phyloP scores from a whole-genome alignment of 208 protist genomes.

The Lotmaria passim region DNA sequence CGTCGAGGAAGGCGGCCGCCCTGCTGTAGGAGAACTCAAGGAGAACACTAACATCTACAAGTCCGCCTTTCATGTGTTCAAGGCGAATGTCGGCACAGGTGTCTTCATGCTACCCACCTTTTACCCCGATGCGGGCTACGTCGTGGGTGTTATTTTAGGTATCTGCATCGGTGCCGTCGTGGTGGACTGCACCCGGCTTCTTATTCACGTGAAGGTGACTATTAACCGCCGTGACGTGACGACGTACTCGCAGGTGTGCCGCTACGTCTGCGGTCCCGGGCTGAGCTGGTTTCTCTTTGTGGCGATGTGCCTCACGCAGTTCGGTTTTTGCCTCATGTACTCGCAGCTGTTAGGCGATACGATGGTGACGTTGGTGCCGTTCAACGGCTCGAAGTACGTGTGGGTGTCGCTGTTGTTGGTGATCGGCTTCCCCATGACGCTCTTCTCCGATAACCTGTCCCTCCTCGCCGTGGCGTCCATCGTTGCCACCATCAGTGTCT shows the following conservation, averaged over 20 bases:
- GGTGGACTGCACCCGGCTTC: conserved; percentile 75
- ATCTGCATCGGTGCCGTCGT: conserved; percentile 56
- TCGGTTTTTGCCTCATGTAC: conserved; percentile 89
- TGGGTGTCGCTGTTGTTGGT: conserved; percentile 56
- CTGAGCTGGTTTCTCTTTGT: conserved; percentile 65
- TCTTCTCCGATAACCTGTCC: conserved; percentile 66
- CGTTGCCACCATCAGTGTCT: conserved; percentile 67
- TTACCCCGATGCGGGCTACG: conserved; percentile 79
- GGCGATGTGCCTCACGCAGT: conserved; percentile 81
- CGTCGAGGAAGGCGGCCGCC: conserved; percentile 22
- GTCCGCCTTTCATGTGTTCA: conserved; percentile 87
- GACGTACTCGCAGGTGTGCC: conserved; percentile 77
- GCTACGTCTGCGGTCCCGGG: conserved; percentile 57
- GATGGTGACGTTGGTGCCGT: conserved; percentile 49
- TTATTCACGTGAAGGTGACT: conserved; percentile 64
- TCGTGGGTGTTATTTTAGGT: conserved; percentile 47
- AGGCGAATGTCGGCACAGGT: conserved; percentile 86
- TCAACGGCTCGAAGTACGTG: conserved; percentile 54
- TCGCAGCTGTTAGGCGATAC: conserved; percentile 65
- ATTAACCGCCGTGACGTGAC: conserved; percentile 64
- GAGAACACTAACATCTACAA: conserved; percentile 75
- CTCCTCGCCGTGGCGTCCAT: conserved; percentile 64
- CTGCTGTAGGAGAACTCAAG: conserved; percentile 38
- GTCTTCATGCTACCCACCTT: conserved; percentile 84
- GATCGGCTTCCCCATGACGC: conserved; percentile 60